Evolutionary conservation across 805 yeast species (phyloP).

Genomic region (Candida corydali): DNA sequence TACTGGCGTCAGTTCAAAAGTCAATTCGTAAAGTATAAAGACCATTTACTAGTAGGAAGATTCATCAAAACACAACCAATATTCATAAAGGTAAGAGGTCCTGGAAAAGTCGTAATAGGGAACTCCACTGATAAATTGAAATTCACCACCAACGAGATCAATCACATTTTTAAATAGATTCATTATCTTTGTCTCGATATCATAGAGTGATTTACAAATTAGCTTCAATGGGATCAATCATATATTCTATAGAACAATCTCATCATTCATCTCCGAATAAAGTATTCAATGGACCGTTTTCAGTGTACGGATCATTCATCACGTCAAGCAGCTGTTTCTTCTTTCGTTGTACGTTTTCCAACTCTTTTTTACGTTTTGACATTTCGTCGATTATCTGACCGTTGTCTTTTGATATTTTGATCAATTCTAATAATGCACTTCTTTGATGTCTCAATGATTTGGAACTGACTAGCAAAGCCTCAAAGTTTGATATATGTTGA

Average conservation of each 20-base stretch:
- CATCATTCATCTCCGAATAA: slow-evolving; percentile 46
- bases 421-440: slow-evolving; percentile 69
- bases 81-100: slow-evolving; percentile 2
- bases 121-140: not conserved
- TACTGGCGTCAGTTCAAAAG: not conserved
- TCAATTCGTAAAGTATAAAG: not conserved
- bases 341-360: slow-evolving; percentile 47
- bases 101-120: slow-evolving; percentile 1
- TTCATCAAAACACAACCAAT: slow-evolving; percentile 1
- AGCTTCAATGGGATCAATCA: no score
- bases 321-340: slow-evolving; percentile 44
- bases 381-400: slow-evolving; percentile 29
- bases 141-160: slow-evolving; percentile 1
- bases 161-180: slow-evolving; percentile 2
- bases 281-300: slow-evolving; percentile 61
- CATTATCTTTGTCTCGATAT: not conserved
- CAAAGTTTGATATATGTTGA: slow-evolving; percentile 60
- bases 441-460: slow-evolving; percentile 75
- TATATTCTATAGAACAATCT: not conserved
- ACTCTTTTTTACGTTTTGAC: slow-evolving; percentile 50
- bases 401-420: slow-evolving; percentile 54
- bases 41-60: slow-evolving; percentile 1
- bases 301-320: slow-evolving; percentile 69
- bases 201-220: not conserved
- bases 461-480: slow-evolving; percentile 57